These are phyloP conservation scores for Thozetella sp. DNA, from an alignment of 495 filamentous ascomycete species.

Conservation along the genomic window DNA sequence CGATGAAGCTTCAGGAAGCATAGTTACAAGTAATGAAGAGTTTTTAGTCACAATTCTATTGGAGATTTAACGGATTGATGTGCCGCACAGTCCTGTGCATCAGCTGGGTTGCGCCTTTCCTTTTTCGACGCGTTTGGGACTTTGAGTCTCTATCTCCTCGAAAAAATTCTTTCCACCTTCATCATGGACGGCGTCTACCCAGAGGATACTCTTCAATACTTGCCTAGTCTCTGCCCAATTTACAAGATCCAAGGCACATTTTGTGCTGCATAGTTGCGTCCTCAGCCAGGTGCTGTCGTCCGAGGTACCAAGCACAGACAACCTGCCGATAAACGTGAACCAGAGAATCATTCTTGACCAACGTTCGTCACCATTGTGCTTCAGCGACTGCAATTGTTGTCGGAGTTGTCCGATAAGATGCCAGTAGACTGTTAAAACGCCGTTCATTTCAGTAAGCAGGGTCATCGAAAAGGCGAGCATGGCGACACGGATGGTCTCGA, in stretches of 20 bases:
- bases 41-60: too few relatives aligned
- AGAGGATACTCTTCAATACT: not conserved
- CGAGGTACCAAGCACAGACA: not conserved
- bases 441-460: not conserved
- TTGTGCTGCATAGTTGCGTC: not conserved
- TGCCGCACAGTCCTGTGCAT: too few relatives aligned
- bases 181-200: not conserved
- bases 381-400: not conserved
- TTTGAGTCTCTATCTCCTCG: too few relatives aligned
- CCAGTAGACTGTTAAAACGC: not conserved
- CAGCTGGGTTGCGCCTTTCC: too few relatives aligned
- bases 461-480: not conserved
- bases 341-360: not conserved
- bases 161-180: not conserved
- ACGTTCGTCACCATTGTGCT: not conserved
- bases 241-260: not conserved
- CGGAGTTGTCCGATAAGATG: not conserved
- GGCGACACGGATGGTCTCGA: not conserved
- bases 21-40: too few relatives aligned
- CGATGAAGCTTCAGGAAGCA: too few relatives aligned
- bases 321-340: not conserved
- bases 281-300: not conserved
- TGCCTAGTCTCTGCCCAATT: not conserved
- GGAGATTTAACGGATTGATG: too few relatives aligned
- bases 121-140: too few relatives aligned